Percentiles rank a stretch among this genome's conserved stretches.
Evolutionary conservation across 2,329 filamentous ascomycete species (phyloP).

Genomic region (Epichloe gansuensis): DNA sequence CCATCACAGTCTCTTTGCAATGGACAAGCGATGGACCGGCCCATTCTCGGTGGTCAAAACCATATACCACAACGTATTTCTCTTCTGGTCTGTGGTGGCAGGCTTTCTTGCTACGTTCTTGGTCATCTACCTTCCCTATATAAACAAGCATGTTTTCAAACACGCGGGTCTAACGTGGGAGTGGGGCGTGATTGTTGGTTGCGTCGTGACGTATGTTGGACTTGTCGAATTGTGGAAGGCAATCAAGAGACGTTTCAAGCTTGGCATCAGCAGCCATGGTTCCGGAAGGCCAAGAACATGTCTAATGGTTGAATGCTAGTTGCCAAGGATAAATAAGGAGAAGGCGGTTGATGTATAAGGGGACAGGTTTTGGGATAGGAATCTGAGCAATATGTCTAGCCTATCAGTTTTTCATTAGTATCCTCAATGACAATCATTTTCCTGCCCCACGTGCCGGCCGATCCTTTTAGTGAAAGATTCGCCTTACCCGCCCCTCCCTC

Average conservation of each 20-base stretch:
- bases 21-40: slow-evolving; percentile 42
- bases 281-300: neutral
- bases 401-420: slow-evolving; percentile 16
- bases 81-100: slow-evolving; percentile 50
- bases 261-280: slow-evolving; percentile 20
- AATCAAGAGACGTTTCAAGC: slow-evolving; percentile 39
- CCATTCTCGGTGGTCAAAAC: slow-evolving; percentile 42
- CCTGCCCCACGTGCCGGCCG: slow-evolving; percentile 8
- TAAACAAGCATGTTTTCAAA: slow-evolving; percentile 57
- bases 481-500: too few species aligned
- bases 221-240: slow-evolving; percentile 61
- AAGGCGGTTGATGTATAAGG: neutral
- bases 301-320: neutral
- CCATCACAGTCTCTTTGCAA: slow-evolving; percentile 55
- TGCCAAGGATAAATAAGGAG: neutral
- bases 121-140: slow-evolving; percentile 53
- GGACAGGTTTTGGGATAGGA: slow-evolving; percentile 21
- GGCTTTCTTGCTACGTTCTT: slow-evolving; percentile 50
- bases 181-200: slow-evolving; percentile 55
- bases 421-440: slow-evolving; percentile 18
- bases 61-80: slow-evolving; percentile 57
- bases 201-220: slow-evolving; percentile 45
- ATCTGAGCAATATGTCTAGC: slow-evolving; percentile 13
- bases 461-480: too few species aligned
- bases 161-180: slow-evolving; percentile 59